phyloP scores from a whole-genome alignment of 352 stramenopile species.

The Nothophytophthora sp. region DNA sequence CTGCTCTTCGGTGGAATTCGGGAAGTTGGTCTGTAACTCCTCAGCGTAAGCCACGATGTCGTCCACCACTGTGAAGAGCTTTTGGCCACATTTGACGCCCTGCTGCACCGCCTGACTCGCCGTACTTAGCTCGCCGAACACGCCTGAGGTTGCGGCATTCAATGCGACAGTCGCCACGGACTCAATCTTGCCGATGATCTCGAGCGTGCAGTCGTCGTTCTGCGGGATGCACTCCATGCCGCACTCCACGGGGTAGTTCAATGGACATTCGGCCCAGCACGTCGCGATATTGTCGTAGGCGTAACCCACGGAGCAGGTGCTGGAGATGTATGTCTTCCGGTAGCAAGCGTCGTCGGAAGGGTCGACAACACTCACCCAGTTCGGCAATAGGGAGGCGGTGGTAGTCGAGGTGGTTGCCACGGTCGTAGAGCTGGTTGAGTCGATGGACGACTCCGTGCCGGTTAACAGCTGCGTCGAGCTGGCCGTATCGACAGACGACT shows the following conservation, averaged over 20 bases:
- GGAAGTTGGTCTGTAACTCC: slow-evolving; percentile 34
- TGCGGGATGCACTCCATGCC: slow-evolving; percentile 74
- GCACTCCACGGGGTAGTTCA: slow-evolving; percentile 74
- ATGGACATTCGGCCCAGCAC: slow-evolving; percentile 70
- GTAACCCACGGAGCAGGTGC: slow-evolving; percentile 37
- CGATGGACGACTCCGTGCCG: too few species aligned
- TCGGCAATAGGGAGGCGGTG: slow-evolving; percentile 19
- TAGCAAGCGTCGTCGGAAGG: slow-evolving; percentile 45
- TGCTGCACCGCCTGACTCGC: slow-evolving; percentile 43
- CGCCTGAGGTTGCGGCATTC: slow-evolving; percentile 44
- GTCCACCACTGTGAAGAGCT: slow-evolving; percentile 42
- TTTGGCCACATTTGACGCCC: slow-evolving; percentile 50
- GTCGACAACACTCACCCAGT: slow-evolving; percentile 23
- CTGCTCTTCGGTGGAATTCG: slow-evolving; percentile 45
- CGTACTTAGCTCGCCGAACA: slow-evolving; percentile 47
- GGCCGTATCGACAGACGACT: neutral
- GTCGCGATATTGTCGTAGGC: slow-evolving; percentile 57
- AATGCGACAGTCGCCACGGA: slow-evolving; percentile 51
- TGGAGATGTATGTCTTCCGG: slow-evolving; percentile 43
- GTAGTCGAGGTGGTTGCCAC: slow-evolving; percentile 5
- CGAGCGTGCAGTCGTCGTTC: slow-evolving; percentile 52
- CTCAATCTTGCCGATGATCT: slow-evolving; percentile 47
- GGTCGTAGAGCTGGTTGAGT: too few species aligned
- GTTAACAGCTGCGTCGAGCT: too few species aligned
- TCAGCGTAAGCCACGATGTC: slow-evolving; percentile 39